Base-by-base conservation (phyloP, 257 asterid species). In the Jacaranda mimosifolia region DNA sequence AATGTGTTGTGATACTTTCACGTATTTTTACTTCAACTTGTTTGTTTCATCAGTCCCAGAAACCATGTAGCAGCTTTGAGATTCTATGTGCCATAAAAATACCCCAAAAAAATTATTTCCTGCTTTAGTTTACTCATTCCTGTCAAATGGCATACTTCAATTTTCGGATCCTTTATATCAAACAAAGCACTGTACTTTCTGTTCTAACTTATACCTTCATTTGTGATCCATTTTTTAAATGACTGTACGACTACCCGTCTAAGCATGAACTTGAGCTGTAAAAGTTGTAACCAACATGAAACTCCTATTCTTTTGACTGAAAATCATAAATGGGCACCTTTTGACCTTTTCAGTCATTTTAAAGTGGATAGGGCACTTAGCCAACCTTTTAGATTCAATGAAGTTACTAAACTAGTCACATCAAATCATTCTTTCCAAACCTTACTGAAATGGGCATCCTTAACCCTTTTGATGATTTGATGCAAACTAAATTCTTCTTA, bases 151-250 rank as follows among this genome's bases (percentile, higher is more conserved):
- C 43, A 3, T 35, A 77, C 48, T 66, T 49, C 13, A n/a, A 3
- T 48, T 73, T 45, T 52, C 58, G 40, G 32, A 51, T 69, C 26
- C 32, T 64, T 55, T 36, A 18, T 70, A 52, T 19, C 51, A 76
- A 17, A 64, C 58, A 19, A 56, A 52, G 42, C 56, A 63, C 57
- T 19, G 52, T 9, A 12, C 17, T 17, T 63, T 18, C 51, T 70
- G 49, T 62, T 9, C 69, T 17, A 19, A 63, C 19, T 7, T 38
- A 26, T 32, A 35, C 15, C 74, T 10, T 45, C 38, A 58, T 21
- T 71, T 21, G 8, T 6, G 11, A 19, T 40, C 21, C 45, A 26
- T 67, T 43, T 40, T 18, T 52, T 58, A 32, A 43, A 4, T n/a
- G 43, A 43, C 36, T 79, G 3, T 63, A n/a, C 43, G 1, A 17